Percentiles rank a stretch among this genome's conserved stretches.
These are phyloP conservation scores for Blastomyces percursus DNA, from an alignment of 2,329 filamentous ascomycete genomes.

Conservation along the genomic window DNA sequence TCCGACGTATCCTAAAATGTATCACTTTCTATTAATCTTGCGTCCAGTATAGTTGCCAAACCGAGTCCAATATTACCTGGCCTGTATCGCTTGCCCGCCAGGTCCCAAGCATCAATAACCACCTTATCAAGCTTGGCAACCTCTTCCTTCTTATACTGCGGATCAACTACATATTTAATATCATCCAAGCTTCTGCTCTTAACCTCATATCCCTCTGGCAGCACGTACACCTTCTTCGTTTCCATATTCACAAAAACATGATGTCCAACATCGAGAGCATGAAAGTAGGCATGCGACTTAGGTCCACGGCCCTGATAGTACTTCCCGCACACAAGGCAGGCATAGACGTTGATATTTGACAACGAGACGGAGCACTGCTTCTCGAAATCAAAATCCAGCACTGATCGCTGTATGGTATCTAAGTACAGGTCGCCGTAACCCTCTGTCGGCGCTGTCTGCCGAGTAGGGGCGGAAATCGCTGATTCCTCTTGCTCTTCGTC, in stretches of 20 bases:
- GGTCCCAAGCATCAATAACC: conserved; percentile 54
- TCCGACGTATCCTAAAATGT: conserved; percentile 61
- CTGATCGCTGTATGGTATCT: conserved; percentile 85
- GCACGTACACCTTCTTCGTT: conserved; percentile 35
- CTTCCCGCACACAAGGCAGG: conserved; percentile 92
- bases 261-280: conserved; percentile 86
- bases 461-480: conserved; percentile 33
- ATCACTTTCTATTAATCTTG: conserved; percentile 4
- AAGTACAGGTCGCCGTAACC: conserved; percentile 95
- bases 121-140: conserved; percentile 66
- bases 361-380: conserved; percentile 94
- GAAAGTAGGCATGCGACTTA: conserved; percentile 94
- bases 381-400: conserved; percentile 97
- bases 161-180: conserved; percentile 96
- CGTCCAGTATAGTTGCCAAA: background rate
- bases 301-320: conserved; percentile 92
- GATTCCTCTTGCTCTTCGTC: conserved; percentile 28
- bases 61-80: conserved; percentile 43
- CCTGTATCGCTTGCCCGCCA: conserved; percentile 73
- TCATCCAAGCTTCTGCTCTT: conserved; percentile 89
- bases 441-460: conserved; percentile 67
- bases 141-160: conserved; percentile 67
- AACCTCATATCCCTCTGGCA: conserved; percentile 96
- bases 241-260: conserved; percentile 99
- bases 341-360: conserved; percentile 98